A percentile compares a stretch with the other conserved stretches of the same genome.
phyloP scores from a whole-genome alignment of 345 rosid species.

The Draba incana region DNA sequence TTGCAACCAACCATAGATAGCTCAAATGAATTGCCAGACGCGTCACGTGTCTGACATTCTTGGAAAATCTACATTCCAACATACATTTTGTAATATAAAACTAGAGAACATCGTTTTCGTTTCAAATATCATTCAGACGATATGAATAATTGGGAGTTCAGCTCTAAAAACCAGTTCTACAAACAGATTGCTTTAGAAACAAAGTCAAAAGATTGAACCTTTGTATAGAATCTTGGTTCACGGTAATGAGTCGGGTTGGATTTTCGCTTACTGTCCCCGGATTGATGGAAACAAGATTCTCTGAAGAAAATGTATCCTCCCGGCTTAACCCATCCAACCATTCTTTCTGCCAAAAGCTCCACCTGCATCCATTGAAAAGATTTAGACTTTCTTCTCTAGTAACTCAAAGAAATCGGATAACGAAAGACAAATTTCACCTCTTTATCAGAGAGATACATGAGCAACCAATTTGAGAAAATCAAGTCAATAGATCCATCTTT shows the following conservation, averaged over 20 bases:
- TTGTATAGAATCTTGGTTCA: constrained; percentile 93
- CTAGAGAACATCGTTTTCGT: not conserved
- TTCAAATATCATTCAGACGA: not conserved
- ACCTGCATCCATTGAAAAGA: constrained; percentile 51
- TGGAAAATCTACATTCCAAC: constrained; percentile 63
- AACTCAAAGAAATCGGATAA: not conserved
- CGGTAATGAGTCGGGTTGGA: constrained; percentile 89
- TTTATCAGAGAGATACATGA: constrained; percentile 95
- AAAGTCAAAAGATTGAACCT: constrained; percentile 49
- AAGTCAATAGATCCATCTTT: constrained; percentile 72
- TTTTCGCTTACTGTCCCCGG: constrained; percentile 84
- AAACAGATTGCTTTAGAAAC: not conserved
- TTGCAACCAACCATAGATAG: constrained; percentile 79
- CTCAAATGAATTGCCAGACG: constrained; percentile 65
- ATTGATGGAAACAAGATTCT: constrained; percentile 96
- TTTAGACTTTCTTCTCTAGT: constrained; percentile 14
- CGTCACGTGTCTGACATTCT: constrained; percentile 60
- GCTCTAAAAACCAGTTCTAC: not conserved
- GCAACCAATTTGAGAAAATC: constrained; percentile 90
- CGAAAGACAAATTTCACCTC: constrained; percentile 54
- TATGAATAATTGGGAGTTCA: not conserved
- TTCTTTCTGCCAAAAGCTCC: constrained; percentile 66
- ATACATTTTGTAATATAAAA: not conserved
- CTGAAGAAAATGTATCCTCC: constrained; percentile 91
- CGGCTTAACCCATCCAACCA: constrained; percentile 83